Percentiles rank a stretch among this genome's conserved stretches.
phyloP scores from a whole-genome alignment of 228 moss, liverwort and hornwort species.

The Sphagnum magellanicum region DNA sequence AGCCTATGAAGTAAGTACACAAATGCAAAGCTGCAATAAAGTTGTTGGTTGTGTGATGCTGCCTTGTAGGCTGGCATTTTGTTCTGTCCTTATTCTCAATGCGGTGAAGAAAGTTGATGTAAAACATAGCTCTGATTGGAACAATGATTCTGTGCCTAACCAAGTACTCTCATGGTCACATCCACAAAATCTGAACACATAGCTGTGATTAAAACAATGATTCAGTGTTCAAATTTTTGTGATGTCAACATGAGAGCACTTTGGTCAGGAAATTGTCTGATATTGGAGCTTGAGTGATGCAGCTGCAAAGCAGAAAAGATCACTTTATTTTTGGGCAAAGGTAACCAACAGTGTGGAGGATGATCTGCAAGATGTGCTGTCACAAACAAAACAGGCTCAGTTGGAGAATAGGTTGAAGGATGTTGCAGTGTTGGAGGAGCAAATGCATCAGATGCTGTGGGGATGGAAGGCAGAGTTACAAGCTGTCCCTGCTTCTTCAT shows the following conservation, averaged over 20 bases:
- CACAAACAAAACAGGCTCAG: conserved; percentile 45
- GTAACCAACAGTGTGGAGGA: conserved; percentile 38
- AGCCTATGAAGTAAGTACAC: conserved; percentile 39
- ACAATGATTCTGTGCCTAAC: no score
- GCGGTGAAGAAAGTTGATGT: no score
- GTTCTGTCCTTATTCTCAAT: no score
- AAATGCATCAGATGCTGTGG: conserved; percentile 60
- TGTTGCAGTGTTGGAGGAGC: conserved; percentile 46
- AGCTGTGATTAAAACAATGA: no score
- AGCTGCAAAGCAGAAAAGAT: conserved; percentile 46
- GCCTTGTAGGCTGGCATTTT: no score
- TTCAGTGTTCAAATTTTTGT: no score
- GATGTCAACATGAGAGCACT: not conserved
- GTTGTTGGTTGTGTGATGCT: no score
- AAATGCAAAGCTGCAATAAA: no score
- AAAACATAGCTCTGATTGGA: no score
- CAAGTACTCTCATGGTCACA: no score
- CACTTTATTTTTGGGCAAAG: conserved; percentile 48
- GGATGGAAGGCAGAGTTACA: conserved; percentile 59
- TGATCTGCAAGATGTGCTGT: conserved; percentile 51
- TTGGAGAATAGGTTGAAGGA: conserved; percentile 47
- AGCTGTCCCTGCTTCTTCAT: conserved; percentile 39
- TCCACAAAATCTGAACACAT: no score
- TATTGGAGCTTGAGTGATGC: not conserved
- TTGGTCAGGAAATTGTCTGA: not conserved